Conservation (phyloP, 2,329 filamentous ascomycete species). For the Alternaria incomplexa region DNA sequence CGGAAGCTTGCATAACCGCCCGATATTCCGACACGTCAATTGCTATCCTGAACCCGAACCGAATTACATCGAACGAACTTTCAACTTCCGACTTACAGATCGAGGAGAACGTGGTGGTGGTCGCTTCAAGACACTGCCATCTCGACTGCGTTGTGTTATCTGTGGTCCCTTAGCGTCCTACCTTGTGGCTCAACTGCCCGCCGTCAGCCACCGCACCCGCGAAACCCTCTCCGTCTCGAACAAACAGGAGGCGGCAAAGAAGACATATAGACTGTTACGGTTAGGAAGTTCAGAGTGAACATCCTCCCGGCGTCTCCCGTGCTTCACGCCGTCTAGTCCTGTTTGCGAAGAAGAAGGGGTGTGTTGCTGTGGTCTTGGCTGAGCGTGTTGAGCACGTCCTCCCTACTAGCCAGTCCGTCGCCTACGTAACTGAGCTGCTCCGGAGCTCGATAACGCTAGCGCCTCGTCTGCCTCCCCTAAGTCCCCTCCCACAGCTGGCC, state of each 20-base stretch:
- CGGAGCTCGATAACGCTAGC: conserved; percentile 6
- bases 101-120: background rate
- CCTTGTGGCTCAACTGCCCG: background rate
- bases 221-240: background rate
- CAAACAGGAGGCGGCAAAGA: background rate
- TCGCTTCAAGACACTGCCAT: background rate
- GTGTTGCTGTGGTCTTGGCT: background rate
- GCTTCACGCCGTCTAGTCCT: background rate
- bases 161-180: background rate
- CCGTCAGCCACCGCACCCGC: background rate
- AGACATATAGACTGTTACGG: background rate
- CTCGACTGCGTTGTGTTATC: background rate
- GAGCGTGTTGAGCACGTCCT: conserved; percentile 4
- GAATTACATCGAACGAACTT: background rate
- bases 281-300: background rate
- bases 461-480: conserved; percentile 1
- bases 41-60: background rate
- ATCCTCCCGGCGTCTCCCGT: background rate
- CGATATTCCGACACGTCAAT: background rate
- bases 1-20: background rate
- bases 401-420: background rate
- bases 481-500: background rate
- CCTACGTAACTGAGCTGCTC: background rate
- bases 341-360: background rate
- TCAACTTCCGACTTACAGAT: background rate